Percentiles rank a stretch among this genome's conserved stretches.
Conservation (phyloP, 306 rosid species). For the Trifolium subterraneum region DNA sequence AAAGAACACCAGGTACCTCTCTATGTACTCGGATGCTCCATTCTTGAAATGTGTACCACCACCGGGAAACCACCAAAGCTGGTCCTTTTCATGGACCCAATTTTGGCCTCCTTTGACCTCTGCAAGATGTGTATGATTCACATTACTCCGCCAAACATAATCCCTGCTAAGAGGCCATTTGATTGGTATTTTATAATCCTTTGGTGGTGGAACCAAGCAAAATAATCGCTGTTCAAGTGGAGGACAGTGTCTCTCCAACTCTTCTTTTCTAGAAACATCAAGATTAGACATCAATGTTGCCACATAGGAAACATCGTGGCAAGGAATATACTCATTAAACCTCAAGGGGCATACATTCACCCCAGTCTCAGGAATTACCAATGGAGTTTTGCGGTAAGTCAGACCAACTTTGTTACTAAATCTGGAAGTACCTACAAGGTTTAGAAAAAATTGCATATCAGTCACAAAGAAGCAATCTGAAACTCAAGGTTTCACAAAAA, state of each 20-base stretch:
- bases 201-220: conserved; percentile 90
- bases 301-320: conserved; percentile 73
- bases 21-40: conserved; percentile 88
- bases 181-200: conserved; percentile 83
- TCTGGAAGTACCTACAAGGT: conserved; percentile 56
- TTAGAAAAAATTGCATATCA: conserved; percentile 7
- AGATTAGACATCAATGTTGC: conserved; percentile 57
- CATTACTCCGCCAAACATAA: conserved; percentile 93
- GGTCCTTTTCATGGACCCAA: conserved; percentile 88
- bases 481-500: too few species aligned
- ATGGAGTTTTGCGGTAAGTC: conserved; percentile 61
- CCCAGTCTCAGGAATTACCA: conserved; percentile 70
- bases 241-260: conserved; percentile 92
- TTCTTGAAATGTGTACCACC: conserved; percentile 99
- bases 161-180: conserved; percentile 92
- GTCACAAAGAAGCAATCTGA: conserved; percentile 8
- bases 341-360: conserved; percentile 81
- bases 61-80: conserved; percentile 97
- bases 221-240: conserved; percentile 74
- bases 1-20: conserved; percentile 54
- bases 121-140: conserved; percentile 89
- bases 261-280: conserved; percentile 77
- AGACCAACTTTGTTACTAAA: conserved; percentile 67
- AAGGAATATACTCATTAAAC: conserved; percentile 83
- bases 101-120: conserved; percentile 97